Evolutionary conservation across 805 yeast species (phyloP), one percentile per base, ranked within the genome.

Genomic region (Ogataea haglerorum): DNA sequence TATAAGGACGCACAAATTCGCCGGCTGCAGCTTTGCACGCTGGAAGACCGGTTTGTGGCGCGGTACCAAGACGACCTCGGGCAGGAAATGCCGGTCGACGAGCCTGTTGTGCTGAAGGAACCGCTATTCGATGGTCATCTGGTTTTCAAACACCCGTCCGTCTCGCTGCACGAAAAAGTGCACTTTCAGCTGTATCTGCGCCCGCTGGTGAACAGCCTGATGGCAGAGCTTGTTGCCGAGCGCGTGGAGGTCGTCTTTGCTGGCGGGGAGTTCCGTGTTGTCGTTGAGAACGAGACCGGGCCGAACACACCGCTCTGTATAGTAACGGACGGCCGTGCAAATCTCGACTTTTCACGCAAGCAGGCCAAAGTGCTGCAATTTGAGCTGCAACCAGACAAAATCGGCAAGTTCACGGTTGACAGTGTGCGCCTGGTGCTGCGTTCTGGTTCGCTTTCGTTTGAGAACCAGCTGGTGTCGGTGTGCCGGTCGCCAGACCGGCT

Each of bases 1-100:
- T 42, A 42, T 37, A 59, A 48, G 48, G 70, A 65, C 16, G 60
- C 70, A 0, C 52, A 62, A 15, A 28, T 57, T 16, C 63, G 61
- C 35, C 51, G 59, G 9, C 36, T 69, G 10, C 67, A 69, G 35
- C 38, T 72, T 17, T 49, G 60, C 24, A 42, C 60, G 4, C 30
- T 66, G 13, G 44, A 45, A 5, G 43, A 46, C n/a, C 32, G 22
- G 10, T 16, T 24, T 14, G 36, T 55, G 10, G 10, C 28, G 1
- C 38, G 36, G 3, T 39, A 46, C 13, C 13, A 18, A 19, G 21
- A n/a, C 2, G 15, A 32, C 10, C 34, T 51, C 17, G 39, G 18
- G 39, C 19, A 15, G 10, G 39, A 41, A 7, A 22, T 35, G 9
- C 32, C 33, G 13, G 22, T 40, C 13, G 49, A 46, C 15, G 38